phyloP scores from a whole-genome alignment of 768 basidiomycete species.

The Trametes coccinea region DNA sequence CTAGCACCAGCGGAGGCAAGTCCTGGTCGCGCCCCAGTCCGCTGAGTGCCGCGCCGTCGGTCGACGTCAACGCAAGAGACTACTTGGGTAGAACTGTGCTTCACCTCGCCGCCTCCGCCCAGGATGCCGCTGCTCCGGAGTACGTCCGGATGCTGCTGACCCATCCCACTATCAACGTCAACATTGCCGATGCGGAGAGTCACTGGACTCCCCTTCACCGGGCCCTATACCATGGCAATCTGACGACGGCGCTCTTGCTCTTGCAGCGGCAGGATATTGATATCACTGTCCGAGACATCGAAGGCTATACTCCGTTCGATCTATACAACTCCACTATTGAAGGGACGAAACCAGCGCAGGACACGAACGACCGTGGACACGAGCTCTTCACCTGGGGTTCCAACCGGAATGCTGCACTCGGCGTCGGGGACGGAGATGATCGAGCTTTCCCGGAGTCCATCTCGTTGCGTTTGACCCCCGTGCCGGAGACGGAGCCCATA shows the following conservation, averaged over 20 bases:
- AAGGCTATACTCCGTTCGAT: slow-evolving; percentile 91
- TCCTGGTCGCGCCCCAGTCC: slow-evolving; percentile 57
- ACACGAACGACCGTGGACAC: slow-evolving; percentile 32
- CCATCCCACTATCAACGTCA: slow-evolving; percentile 76
- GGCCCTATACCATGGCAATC: slow-evolving; percentile 77
- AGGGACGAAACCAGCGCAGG: slow-evolving; percentile 59
- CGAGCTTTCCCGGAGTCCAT: slow-evolving; percentile 66
- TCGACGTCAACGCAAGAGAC: slow-evolving; percentile 74
- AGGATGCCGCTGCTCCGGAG: slow-evolving; percentile 64
- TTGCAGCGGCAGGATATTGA: slow-evolving; percentile 77
- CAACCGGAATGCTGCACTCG: slow-evolving; percentile 85
- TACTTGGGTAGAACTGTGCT: slow-evolving; percentile 73
- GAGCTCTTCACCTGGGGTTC: slow-evolving; percentile 89
- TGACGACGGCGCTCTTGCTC: slow-evolving; percentile 72
- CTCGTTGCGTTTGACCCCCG: slow-evolving; percentile 15
- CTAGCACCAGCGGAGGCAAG: slow-evolving; percentile 52
- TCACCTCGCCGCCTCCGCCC: slow-evolving; percentile 73
- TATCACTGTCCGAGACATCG: slow-evolving; percentile 69
- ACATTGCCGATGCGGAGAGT: slow-evolving; percentile 77
- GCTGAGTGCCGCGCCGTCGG: slow-evolving; percentile 29
- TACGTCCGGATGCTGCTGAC: slow-evolving; percentile 77
- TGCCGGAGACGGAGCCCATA: slow-evolving; percentile 28
- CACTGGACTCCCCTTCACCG: slow-evolving; percentile 92
- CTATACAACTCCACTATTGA: slow-evolving; percentile 88
- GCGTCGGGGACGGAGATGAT: slow-evolving; percentile 78